phyloP scores from a whole-genome alignment of 495 filamentous ascomycete species.

The Delitschia confertaspora region DNA sequence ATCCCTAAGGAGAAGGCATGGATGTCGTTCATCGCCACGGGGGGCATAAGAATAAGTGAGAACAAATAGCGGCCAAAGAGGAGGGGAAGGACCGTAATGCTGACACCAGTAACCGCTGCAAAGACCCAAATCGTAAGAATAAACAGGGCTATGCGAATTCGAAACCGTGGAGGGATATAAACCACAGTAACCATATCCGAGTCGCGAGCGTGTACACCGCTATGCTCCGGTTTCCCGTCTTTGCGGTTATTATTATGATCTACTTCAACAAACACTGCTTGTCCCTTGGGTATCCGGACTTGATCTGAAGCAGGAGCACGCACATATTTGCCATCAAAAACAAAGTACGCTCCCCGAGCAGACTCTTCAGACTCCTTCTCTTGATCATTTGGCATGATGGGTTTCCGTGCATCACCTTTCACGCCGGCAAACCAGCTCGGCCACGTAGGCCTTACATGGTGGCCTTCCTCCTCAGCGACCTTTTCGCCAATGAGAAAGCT shows the following conservation, averaged over 20 bases:
- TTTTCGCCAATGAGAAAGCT: conserved; percentile 89
- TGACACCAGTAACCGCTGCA: conserved; percentile 83
- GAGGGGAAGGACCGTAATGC: conserved; percentile 74
- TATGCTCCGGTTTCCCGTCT: conserved; percentile 51
- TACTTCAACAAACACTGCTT: conserved; percentile 70
- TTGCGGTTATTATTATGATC: conserved; percentile 56
- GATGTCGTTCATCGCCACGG: conserved; percentile 78
- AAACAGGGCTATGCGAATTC: conserved; percentile 69
- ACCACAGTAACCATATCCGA: conserved; percentile 66
- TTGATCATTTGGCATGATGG: conserved; percentile 38
- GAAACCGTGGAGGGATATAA: conserved; percentile 84
- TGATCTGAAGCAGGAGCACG: conserved; percentile 86
- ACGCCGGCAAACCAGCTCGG: conserved; percentile 39
- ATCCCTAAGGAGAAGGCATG: conserved; percentile 90
- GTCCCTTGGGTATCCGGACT: conserved; percentile 82
- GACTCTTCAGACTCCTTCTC: conserved; percentile 31
- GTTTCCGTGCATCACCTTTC: conserved; percentile 43
- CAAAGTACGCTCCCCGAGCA: conserved; percentile 45
- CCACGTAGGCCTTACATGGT: conserved; percentile 49
- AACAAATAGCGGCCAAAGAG: conserved; percentile 74
- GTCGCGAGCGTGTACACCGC: conserved; percentile 54
- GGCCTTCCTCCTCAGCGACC: conserved; percentile 72
- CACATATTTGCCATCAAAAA: conserved; percentile 74
- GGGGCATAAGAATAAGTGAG: conserved; percentile 52
- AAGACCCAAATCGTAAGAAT: conserved; percentile 89